Evolutionary conservation across 129 eudicot genomes (phyloP), one percentile per base, ranked within the genome.

Genomic region (Sambucus nigra): DNA sequence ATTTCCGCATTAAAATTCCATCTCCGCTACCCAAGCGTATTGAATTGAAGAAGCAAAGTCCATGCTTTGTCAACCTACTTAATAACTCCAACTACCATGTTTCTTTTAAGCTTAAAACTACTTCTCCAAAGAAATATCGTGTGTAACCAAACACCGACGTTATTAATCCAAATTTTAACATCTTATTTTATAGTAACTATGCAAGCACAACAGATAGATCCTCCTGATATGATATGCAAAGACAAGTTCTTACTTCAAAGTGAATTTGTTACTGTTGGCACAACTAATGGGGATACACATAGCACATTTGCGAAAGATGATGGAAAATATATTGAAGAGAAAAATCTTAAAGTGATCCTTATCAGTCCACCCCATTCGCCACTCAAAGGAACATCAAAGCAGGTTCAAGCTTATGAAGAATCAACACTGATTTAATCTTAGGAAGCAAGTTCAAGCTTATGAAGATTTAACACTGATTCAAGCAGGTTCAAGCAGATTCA

Each of bases 291-390:
- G 46, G 66, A 26, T 31, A 68, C 70, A 21, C 49, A 79, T 45
- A 60, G 55, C 51, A 76, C 62, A 87, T 83, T 83, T 64, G 47
- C 61, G 35, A 79, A 72, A 72, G 87, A 76, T 49, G 67, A 64
- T 39, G 73, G 73, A 15, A 78, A 73, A 59, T 56, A 62, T 54
- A 51, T 83, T 23, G 76, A 72, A 56, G 94, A 83, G 59, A 72
- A 60, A 53, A 83, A 72, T 79, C 70, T 83, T 51, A 76, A 65
- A 55, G 94, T 78, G 80, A 41, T 74, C 59, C 83, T 83, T 54
- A 53, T n/a, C n/a, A 69, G 75, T 51, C 86, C 86, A 53, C 75
- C 80, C 18, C 31, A 40, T 53, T 83, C 87, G 17, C 82, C 86
- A 29, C 69, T 68, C 60, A 78, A 65, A 40, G 76, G 40, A 60